These are phyloP conservation scores for Scedosporium apiospermum DNA, from an alignment of 2,329 filamentous ascomycete genomes.

Conservation along the genomic window DNA sequence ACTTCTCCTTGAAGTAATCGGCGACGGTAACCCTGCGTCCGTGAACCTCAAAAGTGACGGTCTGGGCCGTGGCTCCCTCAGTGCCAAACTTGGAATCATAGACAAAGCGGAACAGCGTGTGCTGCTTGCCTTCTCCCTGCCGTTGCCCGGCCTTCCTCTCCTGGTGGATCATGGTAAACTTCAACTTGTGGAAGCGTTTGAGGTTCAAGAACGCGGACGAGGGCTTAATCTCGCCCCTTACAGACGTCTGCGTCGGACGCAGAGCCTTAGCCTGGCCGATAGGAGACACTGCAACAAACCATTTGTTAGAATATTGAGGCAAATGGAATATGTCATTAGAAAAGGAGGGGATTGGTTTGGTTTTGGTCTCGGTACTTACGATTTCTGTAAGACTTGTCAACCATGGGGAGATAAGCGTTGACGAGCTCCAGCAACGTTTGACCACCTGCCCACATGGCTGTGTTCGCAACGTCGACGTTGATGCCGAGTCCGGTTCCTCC, in stretches of 20 bases:
- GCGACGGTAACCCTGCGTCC: conserved; percentile 34
- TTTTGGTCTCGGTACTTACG: neutral
- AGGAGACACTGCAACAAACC: neutral
- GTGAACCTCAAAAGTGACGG: conserved; percentile 45
- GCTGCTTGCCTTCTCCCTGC: conserved; percentile 29
- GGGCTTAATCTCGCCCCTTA: conserved; percentile 17
- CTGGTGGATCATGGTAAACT: conserved; percentile 46
- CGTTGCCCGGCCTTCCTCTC: conserved; percentile 22
- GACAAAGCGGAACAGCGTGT: conserved; percentile 41
- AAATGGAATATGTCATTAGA: neutral
- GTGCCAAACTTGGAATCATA: conserved; percentile 33
- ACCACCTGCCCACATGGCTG: conserved; percentile 64
- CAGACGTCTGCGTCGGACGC: neutral
- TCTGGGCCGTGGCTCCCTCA: conserved; percentile 39
- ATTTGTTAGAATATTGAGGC: too few relatives aligned
- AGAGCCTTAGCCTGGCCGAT: neutral
- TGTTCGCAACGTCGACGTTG: conserved; percentile 88
- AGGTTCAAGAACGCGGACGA: conserved; percentile 47
- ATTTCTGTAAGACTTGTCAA: conserved; percentile 9
- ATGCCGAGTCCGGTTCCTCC: conserved; percentile 58
- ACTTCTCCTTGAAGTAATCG: conserved; percentile 48
- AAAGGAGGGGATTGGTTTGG: neutral
- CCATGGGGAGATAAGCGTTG: neutral
- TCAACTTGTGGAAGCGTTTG: conserved; percentile 42
- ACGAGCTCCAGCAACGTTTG: conserved; percentile 27